These are phyloP conservation scores for Epichloe typhina DNA, from an alignment of 2,329 filamentous ascomycete species.

Conservation along the genomic window DNA sequence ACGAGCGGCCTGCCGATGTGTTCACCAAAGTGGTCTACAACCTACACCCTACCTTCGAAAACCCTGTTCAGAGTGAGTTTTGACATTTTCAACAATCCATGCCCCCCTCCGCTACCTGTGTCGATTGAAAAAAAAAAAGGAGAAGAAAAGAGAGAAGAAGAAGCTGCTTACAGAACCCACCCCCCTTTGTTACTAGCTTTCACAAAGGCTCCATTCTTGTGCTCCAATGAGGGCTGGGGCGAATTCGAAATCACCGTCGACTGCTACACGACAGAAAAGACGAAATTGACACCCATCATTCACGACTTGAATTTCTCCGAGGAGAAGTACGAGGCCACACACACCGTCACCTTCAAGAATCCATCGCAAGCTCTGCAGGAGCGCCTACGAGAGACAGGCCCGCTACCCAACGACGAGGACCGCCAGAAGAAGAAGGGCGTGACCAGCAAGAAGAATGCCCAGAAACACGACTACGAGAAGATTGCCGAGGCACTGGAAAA, in stretches of 20 bases:
- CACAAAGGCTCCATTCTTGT: conserved; percentile 74
- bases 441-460: conserved; percentile 64
- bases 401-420: conserved; percentile 64
- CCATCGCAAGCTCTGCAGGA: conserved; percentile 76
- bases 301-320: conserved; percentile 90
- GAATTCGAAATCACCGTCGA: conserved; percentile 93
- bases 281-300: conserved; percentile 56
- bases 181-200: conserved; percentile 41
- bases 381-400: conserved; percentile 68
- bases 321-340: conserved; percentile 69
- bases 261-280: conserved; percentile 73
- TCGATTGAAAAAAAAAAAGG: not conserved
- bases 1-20: conserved; percentile 67
- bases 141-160: not conserved
- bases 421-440: conserved; percentile 47
- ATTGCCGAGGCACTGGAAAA: conserved; percentile 83
- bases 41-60: conserved; percentile 85
- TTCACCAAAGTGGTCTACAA: conserved; percentile 91
- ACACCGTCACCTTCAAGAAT: conserved; percentile 79
- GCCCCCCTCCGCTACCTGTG: not conserved
- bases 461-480: conserved; percentile 80
- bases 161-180: not conserved
- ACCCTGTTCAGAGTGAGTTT: conserved; percentile 67
- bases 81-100: not conserved
- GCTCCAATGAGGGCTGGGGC: conserved; percentile 92